These are phyloP conservation scores for Zymoseptoria pseudotritici DNA, from an alignment of 2,329 filamentous ascomycete genomes.

Conservation along the genomic window DNA sequence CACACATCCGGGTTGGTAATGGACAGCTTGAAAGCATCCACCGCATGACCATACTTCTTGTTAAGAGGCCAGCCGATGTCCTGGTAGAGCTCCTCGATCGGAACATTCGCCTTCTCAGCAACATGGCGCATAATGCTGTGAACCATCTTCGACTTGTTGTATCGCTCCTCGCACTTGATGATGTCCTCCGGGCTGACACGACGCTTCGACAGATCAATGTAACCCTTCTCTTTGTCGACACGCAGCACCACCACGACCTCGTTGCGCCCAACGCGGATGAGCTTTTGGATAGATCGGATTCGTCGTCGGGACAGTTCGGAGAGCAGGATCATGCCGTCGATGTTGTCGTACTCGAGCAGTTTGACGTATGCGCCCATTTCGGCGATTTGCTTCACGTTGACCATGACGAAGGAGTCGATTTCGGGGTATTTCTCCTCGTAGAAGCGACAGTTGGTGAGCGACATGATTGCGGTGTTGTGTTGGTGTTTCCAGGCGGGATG, in stretches of 20 bases:
- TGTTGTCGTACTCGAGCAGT: conserved; percentile 98
- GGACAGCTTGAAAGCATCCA: conserved; percentile 97
- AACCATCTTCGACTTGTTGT: conserved; percentile 99
- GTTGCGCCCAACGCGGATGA: conserved; percentile 95
- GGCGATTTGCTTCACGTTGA: conserved; percentile 99
- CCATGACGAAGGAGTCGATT: conserved; percentile 99
- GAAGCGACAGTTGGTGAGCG: conserved; percentile 92
- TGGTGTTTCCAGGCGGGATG: neutral
- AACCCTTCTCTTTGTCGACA: conserved; percentile 99
- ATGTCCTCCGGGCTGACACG: conserved; percentile 97
- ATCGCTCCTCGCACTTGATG: conserved; percentile 95
- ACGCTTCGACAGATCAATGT: conserved; percentile 98
- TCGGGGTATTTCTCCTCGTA: conserved; percentile 97
- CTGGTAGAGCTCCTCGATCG: conserved; percentile 93
- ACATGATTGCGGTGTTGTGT: conserved; percentile 59
- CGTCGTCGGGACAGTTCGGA: conserved; percentile 95
- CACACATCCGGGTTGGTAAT: conserved; percentile 98
- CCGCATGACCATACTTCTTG: conserved; percentile 92
- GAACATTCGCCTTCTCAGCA: conserved; percentile 87
- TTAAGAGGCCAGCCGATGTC: conserved; percentile 94
- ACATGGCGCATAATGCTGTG: conserved; percentile 99
- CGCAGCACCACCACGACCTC: conserved; percentile 97
- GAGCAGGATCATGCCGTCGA: conserved; percentile 99
- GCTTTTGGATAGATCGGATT: conserved; percentile 97
- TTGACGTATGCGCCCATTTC: conserved; percentile 99